Evolutionary conservation across 495 filamentous ascomycete species (phyloP).

Genomic region (Penicillium maclennaniae): DNA sequence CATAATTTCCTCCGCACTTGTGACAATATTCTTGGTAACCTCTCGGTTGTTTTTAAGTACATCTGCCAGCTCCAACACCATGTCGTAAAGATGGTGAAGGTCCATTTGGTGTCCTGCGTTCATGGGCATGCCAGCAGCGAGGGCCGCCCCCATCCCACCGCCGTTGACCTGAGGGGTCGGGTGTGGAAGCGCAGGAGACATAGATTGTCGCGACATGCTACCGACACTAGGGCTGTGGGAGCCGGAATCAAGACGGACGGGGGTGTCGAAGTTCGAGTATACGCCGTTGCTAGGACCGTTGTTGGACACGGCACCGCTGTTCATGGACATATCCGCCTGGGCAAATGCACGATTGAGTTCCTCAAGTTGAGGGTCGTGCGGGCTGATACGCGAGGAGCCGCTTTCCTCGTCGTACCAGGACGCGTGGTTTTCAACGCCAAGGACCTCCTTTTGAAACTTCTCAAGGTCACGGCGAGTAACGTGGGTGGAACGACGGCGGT

Average conservation of each 20-base stretch:
- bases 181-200: constrained; percentile 34
- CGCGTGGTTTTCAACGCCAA: constrained; percentile 34
- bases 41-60: constrained; percentile 74
- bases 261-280: constrained; percentile 35
- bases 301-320: constrained; percentile 29
- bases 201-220: constrained; percentile 35
- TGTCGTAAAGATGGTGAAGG: constrained; percentile 76
- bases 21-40: constrained; percentile 68
- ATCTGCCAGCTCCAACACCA: constrained; percentile 76
- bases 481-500: constrained; percentile 47
- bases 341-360: constrained; percentile 38
- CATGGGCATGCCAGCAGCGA: constrained; percentile 56
- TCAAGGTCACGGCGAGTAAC: constrained; percentile 43
- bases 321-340: constrained; percentile 35
- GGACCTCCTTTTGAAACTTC: constrained; percentile 41
- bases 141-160: constrained; percentile 50
- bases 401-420: constrained; percentile 34
- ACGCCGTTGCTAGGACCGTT: constrained; percentile 28
- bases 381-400: constrained; percentile 23
- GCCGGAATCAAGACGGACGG: not conserved
- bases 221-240: constrained; percentile 30
- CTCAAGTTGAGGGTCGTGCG: constrained; percentile 33
- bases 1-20: constrained; percentile 60
- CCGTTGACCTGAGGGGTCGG: constrained; percentile 50
- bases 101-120: constrained; percentile 84